Base-by-base conservation (phyloP, 176 grass and related monocot genomes). In the Oryza nivara region DNA sequence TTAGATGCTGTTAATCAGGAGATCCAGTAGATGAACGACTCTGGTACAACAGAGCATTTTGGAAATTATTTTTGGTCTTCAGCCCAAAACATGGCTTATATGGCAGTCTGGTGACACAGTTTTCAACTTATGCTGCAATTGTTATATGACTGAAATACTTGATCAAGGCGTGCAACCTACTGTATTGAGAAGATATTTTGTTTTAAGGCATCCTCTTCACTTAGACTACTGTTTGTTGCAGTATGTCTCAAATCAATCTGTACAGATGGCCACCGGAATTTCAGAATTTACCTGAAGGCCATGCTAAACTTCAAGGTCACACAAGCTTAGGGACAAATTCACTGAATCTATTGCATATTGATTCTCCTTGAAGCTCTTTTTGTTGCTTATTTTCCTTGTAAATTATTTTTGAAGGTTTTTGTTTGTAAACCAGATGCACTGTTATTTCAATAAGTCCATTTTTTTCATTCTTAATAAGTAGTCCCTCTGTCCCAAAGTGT, bases 271-370 rank as follows among this genome's bases (percentile, higher is more conserved):
- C 60, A 52, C 1, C 6, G 22, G 17, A 76, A 9, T 81, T 81
- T 28, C 17, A 45, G 54, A 88, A 8, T 49, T 81, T 88, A n/a
- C 34, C 32, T 73, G n/a, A 88, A 45, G 74, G 23, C 75, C 43
- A 12, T 72, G 15, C n/a, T 54, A 48, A 54, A 54, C 17, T 65
- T 49, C 11, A 45, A 79, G 22, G 11, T 44, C 81, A 73, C 69
- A 68, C 19, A 68, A 12, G 16, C 15, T 65, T 77, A 70, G 48
- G 52, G 16, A 51, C 44, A 47, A 38, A 78, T 48, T 56, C n/a
- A 67, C 23, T 25, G 44, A 28, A 46, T 84, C 26, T 71, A 81
- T 1, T 64, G 0, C 19, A 44, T 45, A 52, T 11, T 28, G 16
- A 30, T 76, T 54, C 23, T 69, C 75, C 63, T 74, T 16, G 68